Evolutionary conservation across 139 green algal genomes (phyloP).

Genomic region (Tetraselmis chui): DNA sequence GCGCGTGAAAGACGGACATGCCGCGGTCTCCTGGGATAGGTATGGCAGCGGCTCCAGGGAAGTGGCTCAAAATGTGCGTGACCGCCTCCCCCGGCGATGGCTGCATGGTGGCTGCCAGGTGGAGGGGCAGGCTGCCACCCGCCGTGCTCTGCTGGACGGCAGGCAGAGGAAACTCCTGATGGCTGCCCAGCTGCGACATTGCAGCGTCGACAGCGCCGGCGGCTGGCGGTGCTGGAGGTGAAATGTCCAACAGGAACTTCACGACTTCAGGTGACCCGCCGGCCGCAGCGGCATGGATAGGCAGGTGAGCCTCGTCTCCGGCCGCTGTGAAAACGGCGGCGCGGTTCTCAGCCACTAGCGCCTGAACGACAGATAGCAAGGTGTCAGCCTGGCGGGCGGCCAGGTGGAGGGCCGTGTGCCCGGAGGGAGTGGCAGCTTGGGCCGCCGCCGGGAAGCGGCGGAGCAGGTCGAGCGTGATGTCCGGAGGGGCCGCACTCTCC

Average conservation of each 20-base stretch:
- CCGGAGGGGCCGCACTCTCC: neutral
- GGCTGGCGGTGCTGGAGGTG: neutral
- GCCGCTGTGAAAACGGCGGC: neutral
- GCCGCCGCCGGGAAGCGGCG: neutral
- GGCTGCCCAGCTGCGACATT: neutral
- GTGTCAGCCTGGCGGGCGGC: neutral
- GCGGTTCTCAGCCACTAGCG: neutral
- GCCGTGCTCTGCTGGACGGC: neutral
- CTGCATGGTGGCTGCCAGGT: neutral
- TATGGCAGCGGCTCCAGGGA: neutral
- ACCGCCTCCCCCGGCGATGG: neutral
- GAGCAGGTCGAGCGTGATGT: neutral
- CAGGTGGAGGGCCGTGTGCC: neutral
- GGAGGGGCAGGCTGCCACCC: neutral
- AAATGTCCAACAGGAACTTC: constrained; percentile 1
- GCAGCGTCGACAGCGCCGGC: neutral
- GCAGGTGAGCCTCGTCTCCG: neutral
- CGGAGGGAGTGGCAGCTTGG: neutral
- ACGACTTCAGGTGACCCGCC: neutral
- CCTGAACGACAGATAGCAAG: neutral
- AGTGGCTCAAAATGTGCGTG: neutral
- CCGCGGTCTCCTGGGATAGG: neutral
- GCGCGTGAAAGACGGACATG: neutral
- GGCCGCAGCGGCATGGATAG: neutral
- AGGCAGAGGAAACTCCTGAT: neutral